Base-by-base conservation (phyloP, 2,329 filamentous ascomycete species). In the Monosporascus sp. region DNA sequence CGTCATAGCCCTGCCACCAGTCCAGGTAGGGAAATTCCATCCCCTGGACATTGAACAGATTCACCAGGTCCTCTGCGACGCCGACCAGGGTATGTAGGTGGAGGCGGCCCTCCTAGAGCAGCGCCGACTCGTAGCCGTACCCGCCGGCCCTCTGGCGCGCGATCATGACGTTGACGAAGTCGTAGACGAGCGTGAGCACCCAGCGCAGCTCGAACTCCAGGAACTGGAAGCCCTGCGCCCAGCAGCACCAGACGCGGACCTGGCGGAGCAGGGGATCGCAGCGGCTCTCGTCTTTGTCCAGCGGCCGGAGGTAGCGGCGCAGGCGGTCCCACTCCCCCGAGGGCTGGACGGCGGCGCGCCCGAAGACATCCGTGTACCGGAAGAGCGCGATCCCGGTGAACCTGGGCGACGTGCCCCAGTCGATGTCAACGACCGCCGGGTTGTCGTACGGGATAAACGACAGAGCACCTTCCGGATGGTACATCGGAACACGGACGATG, bases 171-270 rank as follows among this genome's bases (percentile, higher is more conserved):
- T 49, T 47, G 25, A 52, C 51, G 5, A 60, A 47, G 51, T 62
- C 60, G 49, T 56, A 62, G 5, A 60, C 53, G 5, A 60, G 50
- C 49, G 60, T 57, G 8, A 62, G 52, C 18, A 53, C 48, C 60
- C 57, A 60, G 4, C 60, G 55, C 20, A 62, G 24, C 54, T 60
- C 60, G 6, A 52, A 53, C 51, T 60, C 58, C 6, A 60, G 53
- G 22, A 50, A 5, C 1, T 37, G 44, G 50, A 60, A 57, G 49
- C 60, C 58, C 49, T 62, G 60, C 6, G 50, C 58, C 53, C 47
- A 62, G 47, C 59, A 61, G 42, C 47, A 58, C 57, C 59, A 60
- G 31, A 18, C 22, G 44, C 58, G 58, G 4, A 51, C 53, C 34
- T 51, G 44, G 41, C 54, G 50, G 20, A 59, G 46, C 39, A 42